These are phyloP conservation scores for Metschnikowia amazonensis DNA, from an alignment of 805 yeast species.

Conservation along the genomic window DNA sequence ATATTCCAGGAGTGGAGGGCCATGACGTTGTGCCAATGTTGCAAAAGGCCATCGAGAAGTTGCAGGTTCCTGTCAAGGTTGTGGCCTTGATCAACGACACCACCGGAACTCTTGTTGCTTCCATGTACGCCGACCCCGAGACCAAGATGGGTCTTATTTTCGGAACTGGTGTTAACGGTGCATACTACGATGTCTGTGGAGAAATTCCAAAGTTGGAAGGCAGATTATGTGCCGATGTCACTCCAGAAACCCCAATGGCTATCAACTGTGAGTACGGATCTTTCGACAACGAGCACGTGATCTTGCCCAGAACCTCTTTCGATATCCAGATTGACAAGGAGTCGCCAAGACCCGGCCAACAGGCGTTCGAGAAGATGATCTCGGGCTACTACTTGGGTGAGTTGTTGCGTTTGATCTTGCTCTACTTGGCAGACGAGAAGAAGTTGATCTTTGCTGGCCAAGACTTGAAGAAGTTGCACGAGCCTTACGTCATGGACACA, in stretches of 20 bases:
- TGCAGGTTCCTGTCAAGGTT: slow-evolving; percentile 72
- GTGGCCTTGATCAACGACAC: slow-evolving; percentile 95
- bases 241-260: slow-evolving; percentile 73
- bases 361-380: slow-evolving; percentile 93
- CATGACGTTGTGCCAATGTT: slow-evolving; percentile 90
- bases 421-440: slow-evolving; percentile 60
- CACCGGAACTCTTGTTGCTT: slow-evolving; percentile 94
- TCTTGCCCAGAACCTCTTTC: slow-evolving; percentile 86
- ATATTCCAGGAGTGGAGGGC: slow-evolving; percentile 90
- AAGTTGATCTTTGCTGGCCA: slow-evolving; percentile 68
- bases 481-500: slow-evolving; percentile 78
- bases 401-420: slow-evolving; percentile 70
- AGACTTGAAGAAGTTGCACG: slow-evolving; percentile 57
- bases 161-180: slow-evolving; percentile 98
- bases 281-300: slow-evolving; percentile 82
- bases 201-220: slow-evolving; percentile 83
- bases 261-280: slow-evolving; percentile 99
- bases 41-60: slow-evolving; percentile 64
- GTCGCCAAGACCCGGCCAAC: slow-evolving; percentile 96
- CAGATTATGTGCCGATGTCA: slow-evolving; percentile 57
- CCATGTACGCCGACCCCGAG: slow-evolving; percentile 83
- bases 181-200: slow-evolving; percentile 75
- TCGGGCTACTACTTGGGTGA: slow-evolving; percentile 97
- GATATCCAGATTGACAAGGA: slow-evolving; percentile 76
- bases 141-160: slow-evolving; percentile 93